phyloP scores from a whole-genome alignment of 371 early-diverging fungal genomes.

The Apophysomyces ossiformis region DNA sequence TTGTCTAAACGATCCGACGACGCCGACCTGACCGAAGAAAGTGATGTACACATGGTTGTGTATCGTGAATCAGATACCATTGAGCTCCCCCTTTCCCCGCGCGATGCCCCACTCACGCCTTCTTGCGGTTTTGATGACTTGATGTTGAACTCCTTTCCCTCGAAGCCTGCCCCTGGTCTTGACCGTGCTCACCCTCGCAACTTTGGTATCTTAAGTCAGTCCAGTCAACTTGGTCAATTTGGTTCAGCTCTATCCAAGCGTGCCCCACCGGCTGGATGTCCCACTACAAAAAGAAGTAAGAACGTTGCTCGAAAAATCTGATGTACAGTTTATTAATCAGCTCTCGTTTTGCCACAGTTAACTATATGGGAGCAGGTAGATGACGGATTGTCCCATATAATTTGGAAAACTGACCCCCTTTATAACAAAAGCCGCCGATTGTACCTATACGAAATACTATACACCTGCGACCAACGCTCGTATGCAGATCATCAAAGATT shows the following conservation, averaged over 20 bases:
- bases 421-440: conserved; percentile 67
- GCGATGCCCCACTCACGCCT: conserved; percentile 11
- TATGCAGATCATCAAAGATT: conserved; percentile 76
- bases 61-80: conserved; percentile 73
- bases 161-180: neutral
- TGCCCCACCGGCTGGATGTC: conserved; percentile 44
- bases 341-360: conserved; percentile 19
- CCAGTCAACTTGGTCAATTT: neutral
- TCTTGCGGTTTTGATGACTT: conserved; percentile 43
- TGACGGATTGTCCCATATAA: neutral
- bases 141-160: neutral
- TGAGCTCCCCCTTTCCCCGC: conserved; percentile 12
- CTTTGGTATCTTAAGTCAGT: neutral
- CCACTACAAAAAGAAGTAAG: conserved; percentile 46
- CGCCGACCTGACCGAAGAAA: conserved; percentile 33
- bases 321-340: neutral
- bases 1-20: conserved; percentile 65
- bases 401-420: neutral
- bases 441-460: conserved; percentile 72
- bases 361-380: conserved; percentile 36
- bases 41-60: conserved; percentile 52
- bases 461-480: conserved; percentile 62
- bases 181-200: neutral
- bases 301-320: neutral
- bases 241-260: conserved; percentile 31